Evolutionary conservation across 305 asterid genomes (phyloP).

Genomic region (Fraxinus xanthoxyloides): DNA sequence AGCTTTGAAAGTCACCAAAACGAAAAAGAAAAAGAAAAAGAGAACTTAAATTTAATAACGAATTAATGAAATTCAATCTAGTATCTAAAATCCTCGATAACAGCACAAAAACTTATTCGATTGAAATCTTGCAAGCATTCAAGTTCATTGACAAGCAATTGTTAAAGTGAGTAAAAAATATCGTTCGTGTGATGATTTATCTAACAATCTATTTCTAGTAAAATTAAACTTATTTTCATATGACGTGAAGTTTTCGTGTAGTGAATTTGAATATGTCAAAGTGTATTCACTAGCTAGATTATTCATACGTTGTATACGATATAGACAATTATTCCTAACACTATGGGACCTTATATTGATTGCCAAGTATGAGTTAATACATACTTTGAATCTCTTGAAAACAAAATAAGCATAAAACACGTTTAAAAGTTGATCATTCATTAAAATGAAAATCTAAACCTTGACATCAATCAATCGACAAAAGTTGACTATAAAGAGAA

Average conservation of each 20-base stretch:
- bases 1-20: no score
- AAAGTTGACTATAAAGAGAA: background rate
- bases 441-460: background rate
- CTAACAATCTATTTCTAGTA: background rate
- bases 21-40: no score
- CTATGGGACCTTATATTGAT: background rate
- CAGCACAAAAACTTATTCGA: background rate
- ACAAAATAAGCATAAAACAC: background rate
- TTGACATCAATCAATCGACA: background rate
- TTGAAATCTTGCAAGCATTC: background rate
- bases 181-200: no score
- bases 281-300: background rate
- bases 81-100: no score
- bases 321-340: background rate
- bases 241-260: no score
- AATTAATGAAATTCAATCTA: no score
- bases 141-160: background rate
- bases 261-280: background rate
- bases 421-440: background rate
- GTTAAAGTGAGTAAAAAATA: background rate
- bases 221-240: background rate
- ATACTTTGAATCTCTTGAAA: background rate
- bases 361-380: background rate
- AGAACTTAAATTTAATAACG: no score
- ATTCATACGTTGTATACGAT: background rate